Conservation (phyloP, 345 rosid genomes). For the Balakata baccata region DNA sequence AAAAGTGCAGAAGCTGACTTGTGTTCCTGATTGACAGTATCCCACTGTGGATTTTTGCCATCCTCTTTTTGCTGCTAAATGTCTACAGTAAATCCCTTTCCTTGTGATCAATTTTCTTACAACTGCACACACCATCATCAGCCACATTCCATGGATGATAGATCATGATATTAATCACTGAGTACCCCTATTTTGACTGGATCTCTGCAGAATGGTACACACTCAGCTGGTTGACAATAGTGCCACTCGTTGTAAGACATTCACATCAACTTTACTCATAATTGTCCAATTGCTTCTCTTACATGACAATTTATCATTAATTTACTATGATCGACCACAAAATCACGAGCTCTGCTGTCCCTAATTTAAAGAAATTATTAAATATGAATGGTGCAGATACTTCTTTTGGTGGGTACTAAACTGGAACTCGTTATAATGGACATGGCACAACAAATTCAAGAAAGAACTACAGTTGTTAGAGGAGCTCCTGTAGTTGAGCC, state of each 20-base stretch:
- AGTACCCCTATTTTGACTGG: neutral
- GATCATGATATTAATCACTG: neutral
- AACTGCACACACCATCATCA: too few relatives aligned
- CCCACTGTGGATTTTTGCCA: slow-evolving; percentile 47
- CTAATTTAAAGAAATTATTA: too few relatives aligned
- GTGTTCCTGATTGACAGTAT: slow-evolving; percentile 31
- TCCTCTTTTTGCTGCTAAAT: slow-evolving; percentile 48
- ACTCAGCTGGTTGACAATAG: slow-evolving; percentile 40
- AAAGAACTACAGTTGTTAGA: slow-evolving; percentile 35
- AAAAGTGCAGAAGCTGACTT: neutral
- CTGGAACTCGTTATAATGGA: slow-evolving; percentile 55
- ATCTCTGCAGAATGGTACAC: slow-evolving; percentile 48
- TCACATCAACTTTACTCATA: too few relatives aligned
- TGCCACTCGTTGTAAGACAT: slow-evolving; percentile 39
- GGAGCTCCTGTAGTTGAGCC: slow-evolving; percentile 60
- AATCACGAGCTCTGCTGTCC: too few relatives aligned
- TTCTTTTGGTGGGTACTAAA: slow-evolving; percentile 49
- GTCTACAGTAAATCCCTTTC: slow-evolving; percentile 36
- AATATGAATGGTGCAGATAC: slow-evolving; percentile 35
- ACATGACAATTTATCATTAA: too few relatives aligned
- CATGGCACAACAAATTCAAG: slow-evolving; percentile 50
- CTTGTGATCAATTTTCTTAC: neutral
- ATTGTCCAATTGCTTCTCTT: too few relatives aligned
- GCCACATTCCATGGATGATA: neutral
- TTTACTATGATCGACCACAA: too few relatives aligned